Conservation (phyloP, 2,329 filamentous ascomycete genomes). For the Rutstroemia sp. region DNA sequence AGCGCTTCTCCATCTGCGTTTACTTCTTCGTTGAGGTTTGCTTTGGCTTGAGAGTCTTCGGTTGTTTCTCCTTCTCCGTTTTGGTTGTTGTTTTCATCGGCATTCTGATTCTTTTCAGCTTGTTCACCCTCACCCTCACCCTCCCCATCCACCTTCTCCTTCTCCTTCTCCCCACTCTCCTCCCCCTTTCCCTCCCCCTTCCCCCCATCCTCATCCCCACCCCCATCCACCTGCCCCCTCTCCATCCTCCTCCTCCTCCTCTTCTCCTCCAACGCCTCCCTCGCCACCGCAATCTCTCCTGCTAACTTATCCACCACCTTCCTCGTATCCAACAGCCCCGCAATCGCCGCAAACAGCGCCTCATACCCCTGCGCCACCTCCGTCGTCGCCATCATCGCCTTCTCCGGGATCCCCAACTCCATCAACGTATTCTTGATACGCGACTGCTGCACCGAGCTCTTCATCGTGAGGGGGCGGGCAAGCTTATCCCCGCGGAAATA, state of each 20-base stretch:
- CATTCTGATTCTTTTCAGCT: neutral
- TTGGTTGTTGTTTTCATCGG: neutral
- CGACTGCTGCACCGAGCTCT: slow-evolving; percentile 66
- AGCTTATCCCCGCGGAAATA: slow-evolving; percentile 83
- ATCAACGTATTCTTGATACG: slow-evolving; percentile 67
- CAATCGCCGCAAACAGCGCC: slow-evolving; percentile 58
- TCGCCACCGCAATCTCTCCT: slow-evolving; percentile 56
- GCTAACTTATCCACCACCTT: slow-evolving; percentile 73
- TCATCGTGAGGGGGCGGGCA: slow-evolving; percentile 70
- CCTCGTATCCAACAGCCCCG: slow-evolving; percentile 61
- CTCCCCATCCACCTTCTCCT: slow-evolving; percentile 38
- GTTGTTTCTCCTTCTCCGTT: neutral
- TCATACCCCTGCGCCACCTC: slow-evolving; percentile 66
- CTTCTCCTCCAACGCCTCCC: slow-evolving; percentile 17
- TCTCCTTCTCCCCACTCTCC: slow-evolving; percentile 31
- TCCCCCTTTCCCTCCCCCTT: slow-evolving; percentile 29
- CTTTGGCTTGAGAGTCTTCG: neutral
- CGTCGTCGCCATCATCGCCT: slow-evolving; percentile 68
- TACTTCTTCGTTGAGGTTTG: neutral
- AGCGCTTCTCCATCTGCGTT: slow-evolving; percentile 8
- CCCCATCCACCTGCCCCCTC: no score
- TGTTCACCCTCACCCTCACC: slow-evolving; percentile 41
- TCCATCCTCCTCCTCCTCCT: no score
- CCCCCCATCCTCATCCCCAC: no score
- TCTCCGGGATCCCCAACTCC: slow-evolving; percentile 60